Base-by-base conservation (phyloP, 2,329 filamentous ascomycete species). In the Thermoascus crustaceus region DNA sequence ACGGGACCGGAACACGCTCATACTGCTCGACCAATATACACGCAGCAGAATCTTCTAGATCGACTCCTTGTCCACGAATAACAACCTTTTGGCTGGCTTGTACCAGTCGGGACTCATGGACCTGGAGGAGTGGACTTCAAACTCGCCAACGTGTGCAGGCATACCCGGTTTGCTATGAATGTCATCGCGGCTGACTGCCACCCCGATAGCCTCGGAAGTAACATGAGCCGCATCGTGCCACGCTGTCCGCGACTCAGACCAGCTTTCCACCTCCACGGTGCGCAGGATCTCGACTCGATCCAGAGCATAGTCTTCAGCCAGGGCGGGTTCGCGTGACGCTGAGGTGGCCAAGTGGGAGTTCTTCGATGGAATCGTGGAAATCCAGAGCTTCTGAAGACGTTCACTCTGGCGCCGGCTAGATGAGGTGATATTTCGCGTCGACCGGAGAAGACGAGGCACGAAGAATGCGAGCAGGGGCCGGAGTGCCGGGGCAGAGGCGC, bases 251-350 rank as follows among this genome's bases (percentile, higher is more conserved):
- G 46, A 42, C 30, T 60, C 55, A 7, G 48, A 45, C 45, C 50
- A 58, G 2, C 47, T 57, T 20, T 59, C 49, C 49, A 61, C 52
- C 35, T 61, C 58, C 1, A 61, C 48, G 4, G 58, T 60, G 14
- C 56, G 55, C 33, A 60, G 40, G 10, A 60, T 52, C 32, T 52
- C 52, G 18, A 58, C 45, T 2, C 47, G 53, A 32, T 49, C 40
- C 6, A 29, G 20, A 4, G 25, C 23, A 3, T 30, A 34, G 22
- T 51, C 48, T 7, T 7, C 41, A 16, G n/a, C 13, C 13, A n/a
- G n/a, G n/a, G 46, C 29, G 46, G 42, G 23, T 40, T 42, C 5
- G 39, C 42, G 19, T 39, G 39, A 11, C 39, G 46, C 10, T 40
- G 44, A 3, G 36, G 39, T 11, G 26, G 40, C 19, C 4, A 44